Evolutionary conservation across 2,329 filamentous ascomycete species (phyloP), one percentile per base, ranked within the genome.

Genomic region (Chrysoporthe austroafricana): DNA sequence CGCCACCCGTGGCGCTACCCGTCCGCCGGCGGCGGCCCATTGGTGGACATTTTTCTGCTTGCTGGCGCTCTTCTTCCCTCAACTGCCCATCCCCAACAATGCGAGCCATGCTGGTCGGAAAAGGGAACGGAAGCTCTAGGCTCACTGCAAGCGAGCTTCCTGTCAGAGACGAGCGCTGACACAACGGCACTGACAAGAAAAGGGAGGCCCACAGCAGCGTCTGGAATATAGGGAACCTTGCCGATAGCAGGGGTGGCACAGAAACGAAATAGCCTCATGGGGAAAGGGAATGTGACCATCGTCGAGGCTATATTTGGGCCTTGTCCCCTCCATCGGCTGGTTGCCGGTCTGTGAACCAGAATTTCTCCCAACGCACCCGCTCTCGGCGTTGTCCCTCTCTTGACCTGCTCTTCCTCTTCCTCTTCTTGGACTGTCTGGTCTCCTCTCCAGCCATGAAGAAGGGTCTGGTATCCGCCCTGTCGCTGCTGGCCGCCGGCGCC

Each of bases 41-140:
- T 69, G 68, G 68, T 69, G 68, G 68, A 69, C 65, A 57, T 52
- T 58, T 16, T 18, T 9, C 50, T 52, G 34, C 7, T 59, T 59
- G 34, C 21, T 32, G 36, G 44, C 16, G 14, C n/a, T n/a, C 7
- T 13, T 39, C 11, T 50, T 57, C 21, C 16, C 21, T 46, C 39
- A 44, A 18, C 50, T 34, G 13, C 39, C 42, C 21, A 43, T 44
- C 18, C n/a, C 18, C 21, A 56, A 36, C 3, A 46, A 26, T 11
- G 14, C 13, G 18, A 5, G 16, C 18, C 18, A 7, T 42, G 21
- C 42, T 32, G 18, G 13, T 46, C 59, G 43, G 42, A 62, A 62
- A 42, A 26, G 32, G 32, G 64, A 62, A 62, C 48, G 58, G 59
- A 62, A 26, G 26, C 21, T 8, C 42, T 26, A 42, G 14, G 11